phyloP scores from a whole-genome alignment of 306 rosid species.

The Malus orientalis region DNA sequence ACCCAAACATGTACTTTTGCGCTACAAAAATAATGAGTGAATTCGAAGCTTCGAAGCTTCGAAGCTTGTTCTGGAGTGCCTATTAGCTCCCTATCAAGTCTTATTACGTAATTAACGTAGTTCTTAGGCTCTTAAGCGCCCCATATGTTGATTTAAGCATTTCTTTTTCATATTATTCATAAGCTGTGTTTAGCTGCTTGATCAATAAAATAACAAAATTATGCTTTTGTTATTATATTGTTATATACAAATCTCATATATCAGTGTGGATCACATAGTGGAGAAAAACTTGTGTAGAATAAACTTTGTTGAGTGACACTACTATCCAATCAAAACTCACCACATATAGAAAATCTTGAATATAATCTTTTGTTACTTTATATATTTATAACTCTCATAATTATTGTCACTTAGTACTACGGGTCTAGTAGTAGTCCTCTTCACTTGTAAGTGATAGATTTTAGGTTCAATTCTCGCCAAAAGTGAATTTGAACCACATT shows the following conservation, averaged over 20 bases:
- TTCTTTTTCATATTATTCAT: background rate
- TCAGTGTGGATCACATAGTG: background rate
- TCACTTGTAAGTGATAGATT: no score
- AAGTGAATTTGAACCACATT: no score
- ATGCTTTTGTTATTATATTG: background rate
- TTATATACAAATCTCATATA: background rate
- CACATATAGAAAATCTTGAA: no score
- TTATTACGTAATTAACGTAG: background rate
- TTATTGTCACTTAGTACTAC: no score
- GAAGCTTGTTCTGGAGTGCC: background rate
- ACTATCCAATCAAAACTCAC: no score
- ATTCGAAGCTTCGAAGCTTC: no score
- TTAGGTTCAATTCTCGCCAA: no score
- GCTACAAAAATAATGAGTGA: background rate
- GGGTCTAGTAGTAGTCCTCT: no score
- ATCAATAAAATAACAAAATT: background rate
- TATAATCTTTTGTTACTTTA: no score
- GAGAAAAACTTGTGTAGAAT: no score
- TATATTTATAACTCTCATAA: no score
- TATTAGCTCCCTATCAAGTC: background rate
- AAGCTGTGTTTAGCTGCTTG: background rate
- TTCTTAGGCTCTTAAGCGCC: background rate
- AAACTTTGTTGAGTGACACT: no score
- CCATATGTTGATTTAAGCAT: background rate
- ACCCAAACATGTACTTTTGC: background rate